Evolutionary conservation across 768 basidiomycete genomes (phyloP).

Genomic region (Auricularia sp.): DNA sequence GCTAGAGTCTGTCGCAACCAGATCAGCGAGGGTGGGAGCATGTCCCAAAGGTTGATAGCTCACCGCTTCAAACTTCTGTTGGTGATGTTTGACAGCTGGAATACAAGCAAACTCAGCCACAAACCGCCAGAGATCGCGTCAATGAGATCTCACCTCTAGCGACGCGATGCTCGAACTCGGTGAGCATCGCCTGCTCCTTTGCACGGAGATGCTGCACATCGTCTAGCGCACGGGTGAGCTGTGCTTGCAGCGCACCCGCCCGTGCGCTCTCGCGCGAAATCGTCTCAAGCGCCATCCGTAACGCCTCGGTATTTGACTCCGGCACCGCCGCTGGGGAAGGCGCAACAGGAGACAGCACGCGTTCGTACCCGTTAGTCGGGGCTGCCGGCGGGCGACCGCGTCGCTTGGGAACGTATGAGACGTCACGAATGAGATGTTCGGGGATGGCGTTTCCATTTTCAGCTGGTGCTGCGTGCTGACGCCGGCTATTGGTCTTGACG

Average conservation of each 20-base stretch:
- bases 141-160: background rate
- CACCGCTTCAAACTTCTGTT: background rate
- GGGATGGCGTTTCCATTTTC: background rate
- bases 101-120: background rate
- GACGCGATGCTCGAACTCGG: background rate
- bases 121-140: too few relatives aligned
- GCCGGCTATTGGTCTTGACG: background rate
- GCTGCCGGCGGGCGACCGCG: background rate
- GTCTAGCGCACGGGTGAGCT: background rate
- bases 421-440: background rate
- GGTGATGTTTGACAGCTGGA: background rate
- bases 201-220: background rate
- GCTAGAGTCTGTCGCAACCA: background rate
- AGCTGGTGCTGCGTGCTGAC: background rate
- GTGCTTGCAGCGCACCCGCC: background rate
- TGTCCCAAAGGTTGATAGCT: background rate
- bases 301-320: background rate
- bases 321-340: background rate
- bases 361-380: background rate
- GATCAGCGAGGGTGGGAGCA: background rate
- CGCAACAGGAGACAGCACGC: background rate
- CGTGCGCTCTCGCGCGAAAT: background rate
- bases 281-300: background rate
- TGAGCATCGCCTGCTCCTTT: background rate
- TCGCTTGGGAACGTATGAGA: background rate